Evolutionary conservation across 1,139 yeast genomes (phyloP), one percentile per base, ranked within the genome.

Genomic region (Schwanniomyces etchellsii): DNA sequence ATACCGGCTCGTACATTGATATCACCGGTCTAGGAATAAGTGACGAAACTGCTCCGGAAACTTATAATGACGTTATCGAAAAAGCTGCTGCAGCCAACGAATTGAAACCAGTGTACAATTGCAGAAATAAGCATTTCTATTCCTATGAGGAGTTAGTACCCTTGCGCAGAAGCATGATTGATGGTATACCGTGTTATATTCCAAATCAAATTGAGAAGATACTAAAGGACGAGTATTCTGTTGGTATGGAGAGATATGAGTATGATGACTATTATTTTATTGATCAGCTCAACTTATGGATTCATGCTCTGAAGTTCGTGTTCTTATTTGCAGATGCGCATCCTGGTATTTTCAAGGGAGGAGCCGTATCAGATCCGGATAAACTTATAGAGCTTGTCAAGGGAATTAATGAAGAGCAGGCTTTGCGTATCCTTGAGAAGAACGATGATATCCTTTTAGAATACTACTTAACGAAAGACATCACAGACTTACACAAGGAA

Each of bases 41-140:
- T 12, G 26, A 29, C 14, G 39, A 37, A 9, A 32, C 27, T 14
- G 24, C 40, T 5, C 42, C 40, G 3, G 37, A 35, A n/a, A 47
- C 58, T 24, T 60, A 55, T 38, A 34, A 32, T 22, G 28, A 33
- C 4, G 21, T 7, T 7, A n/a, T 18, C 7, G 21, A 18, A 18
- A 18, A 18, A n/a, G 21, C 21, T 18, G n/a, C 7, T 7, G n/a
- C 7, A 7, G 21, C 7, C 7, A 39, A 38, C 17, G 40, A 45
- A 14, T 40, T 42, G 29, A 33, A 33, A 4, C 29, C 15, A 18
- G 36, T 69, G 11, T 60, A 53, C 38, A 70, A 68, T 38, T 72
- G 77, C 43, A 60, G 74, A 38, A 67, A 73, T 43, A 49, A 58
- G 32, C 78, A 74, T 43, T 69, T 61, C 35, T 62, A 53, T 37